Conservation (phyloP, 106 monocot species). For the Gastrodia elata region DNA sequence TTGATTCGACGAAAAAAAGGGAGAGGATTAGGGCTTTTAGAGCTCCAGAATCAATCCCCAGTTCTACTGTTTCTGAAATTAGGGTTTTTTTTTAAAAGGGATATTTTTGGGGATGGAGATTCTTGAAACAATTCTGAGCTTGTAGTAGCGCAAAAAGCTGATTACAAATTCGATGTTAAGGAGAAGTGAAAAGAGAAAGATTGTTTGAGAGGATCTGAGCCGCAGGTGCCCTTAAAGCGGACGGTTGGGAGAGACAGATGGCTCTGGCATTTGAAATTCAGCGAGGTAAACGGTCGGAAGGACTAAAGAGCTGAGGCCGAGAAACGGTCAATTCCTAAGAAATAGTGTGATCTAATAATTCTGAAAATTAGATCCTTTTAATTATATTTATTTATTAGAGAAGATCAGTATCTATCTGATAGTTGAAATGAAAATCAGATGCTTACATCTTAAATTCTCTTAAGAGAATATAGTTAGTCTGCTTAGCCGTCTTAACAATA, state of each 20-base stretch:
- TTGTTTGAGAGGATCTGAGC: not conserved
- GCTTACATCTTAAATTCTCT: too few species aligned
- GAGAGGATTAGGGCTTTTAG: too few species aligned
- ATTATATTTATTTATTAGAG: not conserved
- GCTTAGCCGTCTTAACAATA: too few species aligned
- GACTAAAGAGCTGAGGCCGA: too few species aligned
- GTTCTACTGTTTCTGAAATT: too few species aligned
- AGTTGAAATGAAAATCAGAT: not conserved
- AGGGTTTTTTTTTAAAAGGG: not conserved
- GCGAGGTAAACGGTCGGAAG: slow-evolving; percentile 5
- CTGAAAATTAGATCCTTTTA: not conserved
- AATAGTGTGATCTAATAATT: not conserved
- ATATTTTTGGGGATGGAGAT: not conserved
- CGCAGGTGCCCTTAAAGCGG: not conserved
- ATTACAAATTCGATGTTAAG: not conserved
- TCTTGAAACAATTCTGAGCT: not conserved
- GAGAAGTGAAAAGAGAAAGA: not conserved
- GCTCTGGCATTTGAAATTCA: not conserved
- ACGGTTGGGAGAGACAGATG: not conserved
- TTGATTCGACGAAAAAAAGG: too few species aligned
- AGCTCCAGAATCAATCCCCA: too few species aligned
- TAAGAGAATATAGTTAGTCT: too few species aligned
- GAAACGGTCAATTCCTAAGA: slow-evolving; percentile 2
- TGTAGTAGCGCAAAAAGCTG: not conserved
- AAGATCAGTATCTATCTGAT: too few species aligned